Base-by-base conservation (phyloP, 148 eudicot species). In the Rhododendron molle region DNA sequence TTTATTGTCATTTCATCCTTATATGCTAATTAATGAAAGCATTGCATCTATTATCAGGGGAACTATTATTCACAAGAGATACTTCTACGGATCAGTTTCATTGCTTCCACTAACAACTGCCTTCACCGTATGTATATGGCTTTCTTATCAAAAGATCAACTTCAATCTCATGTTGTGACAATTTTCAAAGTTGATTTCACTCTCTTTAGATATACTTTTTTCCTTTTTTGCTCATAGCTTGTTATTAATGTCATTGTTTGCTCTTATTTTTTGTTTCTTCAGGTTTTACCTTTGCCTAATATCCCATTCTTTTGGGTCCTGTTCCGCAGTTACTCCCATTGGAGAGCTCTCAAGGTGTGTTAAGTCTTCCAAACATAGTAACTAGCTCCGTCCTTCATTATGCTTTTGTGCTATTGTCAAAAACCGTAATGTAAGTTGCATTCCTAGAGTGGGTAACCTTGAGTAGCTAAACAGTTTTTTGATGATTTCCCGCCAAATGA, bases 201-300 rank as follows among this genome's bases (percentile, higher is more conserved):
- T 47, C 38, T 74, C 50, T 84, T 36, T 44, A 23, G 30, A 34
- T 49, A 72, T 72, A 21, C 18, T 21, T 52, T 71, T 46, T 43
- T 18, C 20, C 26, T 2, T 67, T 30, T 65, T 14, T 69, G 58
- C 14, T 69, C 5, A 3, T 43, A 28, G 58, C n/a, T 26, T 32
- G 49, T 67, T 69, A 46, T 69, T 69, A 12, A 76, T 74, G 56
- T 32, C 15, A 10, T 52, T 16, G 0, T n/a, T 40, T 4, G 13
- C 23, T 74, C 67, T 77, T 54, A 73, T 78, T 69, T 87, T 76
- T 28, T 85, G 52, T 56, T 88, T 81, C 36, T 47, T 67, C 88
- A 97, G 99, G 95, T 97, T 84, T 91, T 97, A 74, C 99, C 99
- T 85, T 88, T 97, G 89, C 99, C 99, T 58, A 97, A 97, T 87